Percentiles rank a stretch among this genome's conserved stretches.
Evolutionary conservation across 2,329 filamentous ascomycete species (phyloP).

Genomic region (Dothistroma pini): DNA sequence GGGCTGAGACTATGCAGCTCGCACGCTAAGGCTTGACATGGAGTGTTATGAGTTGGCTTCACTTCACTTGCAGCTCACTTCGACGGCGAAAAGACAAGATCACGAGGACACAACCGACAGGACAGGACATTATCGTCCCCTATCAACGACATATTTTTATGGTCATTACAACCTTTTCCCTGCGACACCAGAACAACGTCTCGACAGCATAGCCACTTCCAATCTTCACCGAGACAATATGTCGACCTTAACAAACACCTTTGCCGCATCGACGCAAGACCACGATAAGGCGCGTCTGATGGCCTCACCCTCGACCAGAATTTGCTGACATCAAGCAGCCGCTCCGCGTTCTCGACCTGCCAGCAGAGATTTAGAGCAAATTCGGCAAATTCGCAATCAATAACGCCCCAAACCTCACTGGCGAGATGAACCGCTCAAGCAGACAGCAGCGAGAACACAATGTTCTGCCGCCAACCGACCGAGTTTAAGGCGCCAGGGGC

Average conservation of each 20-base stretch:
- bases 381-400: constrained; percentile 10
- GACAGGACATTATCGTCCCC: background rate
- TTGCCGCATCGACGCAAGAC: constrained; percentile 10
- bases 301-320: background rate
- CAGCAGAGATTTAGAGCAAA: constrained; percentile 7
- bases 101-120: background rate
- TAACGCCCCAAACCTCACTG: background rate
- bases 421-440: background rate
- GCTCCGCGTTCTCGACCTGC: constrained; percentile 6
- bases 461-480: background rate
- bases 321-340: background rate
- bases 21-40: background rate
- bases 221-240: background rate
- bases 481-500: background rate
- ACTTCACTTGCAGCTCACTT: background rate
- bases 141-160: background rate
- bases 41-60: background rate
- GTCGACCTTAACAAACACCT: background rate
- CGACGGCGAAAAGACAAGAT: background rate
- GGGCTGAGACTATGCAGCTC: background rate
- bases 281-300: background rate
- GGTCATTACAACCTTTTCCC: background rate
- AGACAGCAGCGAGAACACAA: background rate
- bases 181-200: background rate
- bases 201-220: background rate